Percentiles rank a stretch among this genome's conserved stretches.
phyloP scores from a whole-genome alignment of 306 rosid genomes.

The Prunus armeniaca region DNA sequence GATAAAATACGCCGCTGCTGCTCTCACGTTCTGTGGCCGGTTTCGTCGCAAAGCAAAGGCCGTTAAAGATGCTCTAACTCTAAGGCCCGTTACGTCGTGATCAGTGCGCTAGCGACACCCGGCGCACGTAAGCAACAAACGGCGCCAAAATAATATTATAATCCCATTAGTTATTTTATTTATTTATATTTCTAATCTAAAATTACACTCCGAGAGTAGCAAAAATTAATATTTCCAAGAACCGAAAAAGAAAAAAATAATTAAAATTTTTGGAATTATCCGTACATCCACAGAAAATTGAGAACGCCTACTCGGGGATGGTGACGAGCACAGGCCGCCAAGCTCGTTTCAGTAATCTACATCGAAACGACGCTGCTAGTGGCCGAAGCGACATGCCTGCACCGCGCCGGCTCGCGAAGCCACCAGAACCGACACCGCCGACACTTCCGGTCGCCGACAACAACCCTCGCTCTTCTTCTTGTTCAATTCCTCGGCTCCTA shows the following conservation, averaged over 20 bases:
- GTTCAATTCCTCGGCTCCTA: constrained; percentile 17
- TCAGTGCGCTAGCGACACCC: constrained; percentile 2
- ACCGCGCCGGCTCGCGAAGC: constrained; percentile 30
- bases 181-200: background rate
- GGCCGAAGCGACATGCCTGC: constrained; percentile 53
- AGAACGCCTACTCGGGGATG: constrained; percentile 61
- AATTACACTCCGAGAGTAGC: background rate
- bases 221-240: background rate
- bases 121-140: constrained; percentile 27
- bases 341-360: constrained; percentile 68
- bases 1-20: constrained; percentile 3
- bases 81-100: background rate
- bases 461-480: constrained; percentile 25
- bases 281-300: constrained; percentile 30
- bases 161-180: no score
- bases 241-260: background rate
- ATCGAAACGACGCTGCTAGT: constrained; percentile 56
- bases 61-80: background rate
- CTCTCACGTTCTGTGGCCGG: background rate
- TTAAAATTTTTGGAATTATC: constrained; percentile 17
- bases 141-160: background rate
- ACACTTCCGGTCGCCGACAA: constrained; percentile 21
- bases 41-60: background rate
- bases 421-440: background rate
- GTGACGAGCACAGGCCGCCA: constrained; percentile 84